Base-by-base conservation (phyloP, 2,329 filamentous ascomycete species). In the Colletotrichum melonis region DNA sequence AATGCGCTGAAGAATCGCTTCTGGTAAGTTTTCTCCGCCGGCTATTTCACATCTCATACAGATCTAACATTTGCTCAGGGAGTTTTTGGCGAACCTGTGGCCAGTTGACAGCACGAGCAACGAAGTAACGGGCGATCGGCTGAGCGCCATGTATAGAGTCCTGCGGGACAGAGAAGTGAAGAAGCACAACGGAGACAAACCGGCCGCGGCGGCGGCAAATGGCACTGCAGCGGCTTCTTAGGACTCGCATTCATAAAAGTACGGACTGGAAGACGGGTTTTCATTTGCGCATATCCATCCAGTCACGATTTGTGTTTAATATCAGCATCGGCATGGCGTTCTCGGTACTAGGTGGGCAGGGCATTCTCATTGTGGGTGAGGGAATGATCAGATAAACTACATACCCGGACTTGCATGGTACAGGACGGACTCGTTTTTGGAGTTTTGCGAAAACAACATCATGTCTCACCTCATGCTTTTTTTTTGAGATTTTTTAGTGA, bases 51-150 rank as follows among this genome's bases (percentile, higher is more conserved):
- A 24, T 46, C 26, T 24, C 14, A 11, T 26, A 28, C 22, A 24
- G 30, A 22, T 32, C 67, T 75, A 58, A 74, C 67, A 11, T 16
- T 35, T 22, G 6, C 9, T 19, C 11, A 86, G 84, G 85, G 83
- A 86, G 59, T 86, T 86, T 73, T 74, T 86, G 73, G 84, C 84
- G 64, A 83, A 81, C 16, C 78, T 86, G 28, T 86, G 85, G 85
- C 85, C 85, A 5, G 85, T 86, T 22, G 85, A 86, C 73, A 84
- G 84, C 74, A 85, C 83, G 54, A 84, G 80, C 75, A 83, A 83
- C 73, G 84, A 81, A 65, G 83, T 86, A 52, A 85, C 83, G n/a
- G 85, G 85, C 63, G 77, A 82, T 63, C 80, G 84, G 69, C 74
- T 86, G 73, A 85, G 84, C 77, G 82, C 82, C 72, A 85, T 86